Evolutionary conservation across 495 filamentous ascomycete genomes (phyloP), one percentile per base, ranked within the genome.

Genomic region (Talaromyces nanjingensis): DNA sequence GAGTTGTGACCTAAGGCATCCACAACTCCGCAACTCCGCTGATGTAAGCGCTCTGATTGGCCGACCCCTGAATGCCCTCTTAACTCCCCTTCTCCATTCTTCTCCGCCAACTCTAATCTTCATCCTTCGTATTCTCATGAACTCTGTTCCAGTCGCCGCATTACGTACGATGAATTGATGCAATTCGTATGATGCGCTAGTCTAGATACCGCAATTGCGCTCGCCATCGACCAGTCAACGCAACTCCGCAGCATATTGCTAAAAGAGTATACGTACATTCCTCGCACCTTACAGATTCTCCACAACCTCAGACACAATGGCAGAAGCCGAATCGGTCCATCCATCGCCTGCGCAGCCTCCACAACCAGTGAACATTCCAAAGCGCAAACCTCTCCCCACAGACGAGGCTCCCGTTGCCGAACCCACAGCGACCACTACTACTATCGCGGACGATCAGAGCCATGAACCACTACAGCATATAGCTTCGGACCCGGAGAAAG

Each of bases 331-430:
- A 20, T 45, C 16, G 39, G 39, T n/a, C 18, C n/a, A 49, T 20
- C 11, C 18, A 2, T 53, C 49, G 25, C 61, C 27, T 18, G 27
- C 27, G n/a, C 61, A 53, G 52, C 31, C 49, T 61, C 31, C 22
- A 47, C 33, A 53, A 2, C 3, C 33, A 53, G 27, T n/a, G 24
- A 59, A 22, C 18, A 42, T 64, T 63, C 71, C 68, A 2, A 68
- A 68, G 56, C 71, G 71, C 62, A 73, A 73, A 45, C 71, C 71
- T 24, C 52, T 71, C 12, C 67, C 71, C 45, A 49, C 45, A 49
- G 7, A 7, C 45, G 18, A 20, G 12, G 8, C 37, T 14, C 33
- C 63, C 22, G 6, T 55, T 9, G 60, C 42, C 33, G 14, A 53
- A 14, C 33, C 33, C 14, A 34, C 60, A 6, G 7, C n/a, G 45